Base-by-base conservation (phyloP, 441 rosid species). In the Corymbia calophylla region DNA sequence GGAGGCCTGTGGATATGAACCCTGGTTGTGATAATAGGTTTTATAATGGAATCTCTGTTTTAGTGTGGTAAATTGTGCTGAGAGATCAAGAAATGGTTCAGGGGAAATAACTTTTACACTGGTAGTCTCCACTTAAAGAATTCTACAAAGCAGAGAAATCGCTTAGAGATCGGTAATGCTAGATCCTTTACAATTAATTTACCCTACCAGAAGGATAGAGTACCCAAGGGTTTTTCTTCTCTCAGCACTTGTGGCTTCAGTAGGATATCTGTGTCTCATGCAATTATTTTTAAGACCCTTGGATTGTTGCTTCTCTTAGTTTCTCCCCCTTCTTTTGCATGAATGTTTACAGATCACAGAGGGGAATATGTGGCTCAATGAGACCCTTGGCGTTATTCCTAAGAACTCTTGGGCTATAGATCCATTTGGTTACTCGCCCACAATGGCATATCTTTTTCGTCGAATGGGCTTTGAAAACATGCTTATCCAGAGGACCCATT, bases 401-500 rank as follows among this genome's bases (percentile, higher is more conserved):
- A 97, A 95, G 92, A 98, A 97, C 89, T 96, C 98, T 47, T 98
- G 99, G 99, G 97, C 99, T 44, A 98, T 98, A 90, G 99, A 98
- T 90, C 99, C 99, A n/a, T 98, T 98, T 92, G 99, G 99, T 88
- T 97, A 97, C 93, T 98, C 99, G 13, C 94, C 99, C 58, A 97
- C 99, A 39, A 97, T 98, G 99, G 99, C 99, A 86, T 97, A 98
- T 92, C 97, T 98, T 86, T 96, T 98, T 86, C 95, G 97, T 32
- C 99, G 99, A 56, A 98, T 98, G 99, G 99, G 99, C 90, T 96
- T 98, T 10, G 98, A 96, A 91, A 98, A 98, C 93, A 98, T 98
- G 99, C 99, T 98, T 89, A 97, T 97, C 88, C 99, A 98, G 88
- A 96, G 99, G 91, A 97, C 99, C 80, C 99, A 97, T 93, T 98